Conservation (phyloP, 495 filamentous ascomycete species). For the Xylaria sp. region DNA sequence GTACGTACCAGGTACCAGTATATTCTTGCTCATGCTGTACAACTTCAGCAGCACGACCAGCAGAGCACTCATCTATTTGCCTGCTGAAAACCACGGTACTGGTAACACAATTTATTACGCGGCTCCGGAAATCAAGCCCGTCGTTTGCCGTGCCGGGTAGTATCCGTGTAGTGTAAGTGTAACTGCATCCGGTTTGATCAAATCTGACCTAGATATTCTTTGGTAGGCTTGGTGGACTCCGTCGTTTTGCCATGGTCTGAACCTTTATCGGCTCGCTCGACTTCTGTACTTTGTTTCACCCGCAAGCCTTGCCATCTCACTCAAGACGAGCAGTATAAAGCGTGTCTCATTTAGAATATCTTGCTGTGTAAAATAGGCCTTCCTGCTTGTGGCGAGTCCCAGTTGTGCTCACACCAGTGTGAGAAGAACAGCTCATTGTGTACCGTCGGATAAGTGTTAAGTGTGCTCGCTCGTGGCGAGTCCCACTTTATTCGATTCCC, state of each 20-base stretch:
- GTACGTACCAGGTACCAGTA: too few relatives aligned
- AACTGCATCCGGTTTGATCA: background rate
- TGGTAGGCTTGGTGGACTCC: background rate
- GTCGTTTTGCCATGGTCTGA: background rate
- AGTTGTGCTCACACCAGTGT: background rate
- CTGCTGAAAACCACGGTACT: background rate
- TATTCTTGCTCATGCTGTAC: constrained; percentile 13
- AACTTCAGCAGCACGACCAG: background rate
- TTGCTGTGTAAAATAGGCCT: background rate
- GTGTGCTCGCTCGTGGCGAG: background rate
- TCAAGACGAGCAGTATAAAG: background rate
- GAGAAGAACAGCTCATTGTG: constrained; percentile 7
- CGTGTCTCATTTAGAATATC: background rate
- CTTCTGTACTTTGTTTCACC: constrained; percentile 1
- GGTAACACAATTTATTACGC: background rate
- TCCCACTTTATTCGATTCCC: constrained; percentile 11
- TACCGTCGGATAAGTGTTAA: background rate
- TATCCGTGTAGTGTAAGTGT: background rate
- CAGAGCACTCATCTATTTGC: constrained; percentile 10
- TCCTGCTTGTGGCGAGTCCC: background rate
- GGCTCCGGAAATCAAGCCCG: background rate
- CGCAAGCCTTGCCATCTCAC: background rate
- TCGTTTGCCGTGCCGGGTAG: background rate
- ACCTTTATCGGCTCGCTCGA: background rate
- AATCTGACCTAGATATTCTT: background rate